Base-by-base conservation (phyloP, 2,329 filamentous ascomycete species). In the Coniochaeta ligniaria region DNA sequence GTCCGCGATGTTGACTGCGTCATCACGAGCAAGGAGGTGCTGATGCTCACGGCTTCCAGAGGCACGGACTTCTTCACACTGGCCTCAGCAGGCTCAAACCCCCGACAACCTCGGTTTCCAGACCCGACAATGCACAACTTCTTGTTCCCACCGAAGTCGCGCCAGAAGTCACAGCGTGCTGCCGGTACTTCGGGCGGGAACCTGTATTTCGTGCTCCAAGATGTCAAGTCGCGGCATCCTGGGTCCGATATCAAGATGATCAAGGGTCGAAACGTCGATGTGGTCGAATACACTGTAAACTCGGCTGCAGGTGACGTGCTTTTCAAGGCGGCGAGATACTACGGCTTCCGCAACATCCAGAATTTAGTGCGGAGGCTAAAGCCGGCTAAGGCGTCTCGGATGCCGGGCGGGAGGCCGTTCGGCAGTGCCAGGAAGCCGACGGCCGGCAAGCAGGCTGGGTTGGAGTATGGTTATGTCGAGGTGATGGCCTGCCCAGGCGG, bases 401-500 rank as follows among this genome's bases (percentile, higher is more conserved):
- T 96, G 78, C 91, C 92, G 1, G 92, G 92, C 1, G 90, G 86
- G 2, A 88, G 81, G 63, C 80, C 83, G 0, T 80, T 83, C 54
- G 83, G 81, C 1, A 82, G 79, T 59, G 82, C 77, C 50, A 81
- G 82, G 61, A 82, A 79, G 63, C 79, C 78, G 6, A 77, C 73
- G 17, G 12, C 47, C 20, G 83, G 76, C 7, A 83, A 83, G 66
- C 68, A 77, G 20, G 71, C 74, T 20, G 74, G 76, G 6, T 74
- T 83, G 7, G 91, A 96, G 38, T 93, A 93, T 72, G 83, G 89
- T n/a, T 98, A 96, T 74, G 90, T 98, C 31, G 95, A 99, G 75
- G 95, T 99, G 61, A 99, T 99, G 95, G 95, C 95, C 16, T 99
- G 95, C 73, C 95, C 95, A 0, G 95, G 95, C n/a, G 95, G 95